A percentile compares a stretch with the other conserved stretches of the same genome.
These are phyloP conservation scores for Daedalea quercina DNA, from an alignment of 768 basidiomycete genomes.

Conservation along the genomic window DNA sequence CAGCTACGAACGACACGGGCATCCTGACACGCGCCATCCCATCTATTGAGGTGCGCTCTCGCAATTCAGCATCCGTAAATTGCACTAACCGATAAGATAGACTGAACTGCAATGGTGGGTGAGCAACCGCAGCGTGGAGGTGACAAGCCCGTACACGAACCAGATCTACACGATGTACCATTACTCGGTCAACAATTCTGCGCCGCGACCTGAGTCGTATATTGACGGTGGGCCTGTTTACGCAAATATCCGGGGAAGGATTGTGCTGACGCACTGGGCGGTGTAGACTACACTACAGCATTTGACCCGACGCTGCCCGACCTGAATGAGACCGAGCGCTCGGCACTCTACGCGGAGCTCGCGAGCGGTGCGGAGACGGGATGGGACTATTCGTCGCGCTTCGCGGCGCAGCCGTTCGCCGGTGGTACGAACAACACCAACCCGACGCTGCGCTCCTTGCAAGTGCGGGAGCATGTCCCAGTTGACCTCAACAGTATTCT, in stretches of 20 bases:
- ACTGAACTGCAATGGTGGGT: constrained; percentile 82
- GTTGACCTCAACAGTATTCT: constrained; percentile 83
- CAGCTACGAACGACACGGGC: constrained; percentile 59
- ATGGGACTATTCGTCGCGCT: constrained; percentile 37
- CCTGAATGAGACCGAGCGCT: constrained; percentile 53
- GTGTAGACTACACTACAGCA: constrained; percentile 69
- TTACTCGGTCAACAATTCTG: constrained; percentile 76
- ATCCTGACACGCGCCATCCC: constrained; percentile 80
- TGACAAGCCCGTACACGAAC: constrained; percentile 68
- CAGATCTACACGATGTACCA: constrained; percentile 58
- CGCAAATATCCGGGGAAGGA: not conserved
- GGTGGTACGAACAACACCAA: constrained; percentile 36
- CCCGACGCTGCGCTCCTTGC: constrained; percentile 60
- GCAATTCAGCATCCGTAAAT: not conserved
- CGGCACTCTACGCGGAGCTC: constrained; percentile 76
- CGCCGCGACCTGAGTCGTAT: constrained; percentile 87
- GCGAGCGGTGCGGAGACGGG: constrained; percentile 86
- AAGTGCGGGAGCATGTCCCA: constrained; percentile 62
- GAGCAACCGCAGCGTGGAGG: constrained; percentile 58
- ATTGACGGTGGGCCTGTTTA: constrained; percentile 40
- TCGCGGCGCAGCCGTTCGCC: constrained; percentile 33
- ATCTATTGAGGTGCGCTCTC: constrained; percentile 57
- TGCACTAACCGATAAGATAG: constrained; percentile 27
- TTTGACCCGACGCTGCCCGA: constrained; percentile 51
- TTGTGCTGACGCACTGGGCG: not conserved